Evolutionary conservation across 2,329 filamentous ascomycete species (phyloP).

Genomic region (Falciphora oryzae): DNA sequence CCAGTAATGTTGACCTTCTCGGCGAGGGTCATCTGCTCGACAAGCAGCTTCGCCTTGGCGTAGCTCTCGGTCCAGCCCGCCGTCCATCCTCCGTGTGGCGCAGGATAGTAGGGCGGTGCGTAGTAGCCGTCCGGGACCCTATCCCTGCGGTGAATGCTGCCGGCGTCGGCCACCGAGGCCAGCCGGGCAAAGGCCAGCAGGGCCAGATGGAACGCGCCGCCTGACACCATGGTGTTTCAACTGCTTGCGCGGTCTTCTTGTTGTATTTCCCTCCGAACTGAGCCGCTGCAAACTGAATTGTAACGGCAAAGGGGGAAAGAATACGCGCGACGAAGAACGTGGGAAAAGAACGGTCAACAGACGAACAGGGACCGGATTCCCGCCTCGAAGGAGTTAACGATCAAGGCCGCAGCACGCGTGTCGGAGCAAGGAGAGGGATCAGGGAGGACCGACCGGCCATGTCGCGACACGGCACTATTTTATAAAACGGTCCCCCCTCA

Average conservation of each 20-base stretch:
- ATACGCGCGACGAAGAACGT: too few relatives aligned
- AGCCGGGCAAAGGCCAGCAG: conserved; percentile 8
- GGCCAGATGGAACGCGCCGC: conserved; percentile 6
- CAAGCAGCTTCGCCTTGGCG: conserved; percentile 59
- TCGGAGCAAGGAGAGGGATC: neutral
- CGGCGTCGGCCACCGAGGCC: conserved; percentile 16
- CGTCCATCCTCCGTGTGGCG: conserved; percentile 66
- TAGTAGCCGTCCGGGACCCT: conserved; percentile 30
- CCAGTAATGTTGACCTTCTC: conserved; percentile 76
- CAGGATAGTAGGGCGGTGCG: conserved; percentile 62
- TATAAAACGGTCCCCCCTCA: neutral
- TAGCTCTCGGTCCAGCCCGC: conserved; percentile 66
- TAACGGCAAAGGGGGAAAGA: neutral
- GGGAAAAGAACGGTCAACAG: too few relatives aligned
- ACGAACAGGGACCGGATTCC: neutral
- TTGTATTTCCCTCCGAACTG: neutral
- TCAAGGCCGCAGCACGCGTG: neutral
- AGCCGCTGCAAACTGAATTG: neutral
- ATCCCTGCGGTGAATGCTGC: conserved; percentile 20
- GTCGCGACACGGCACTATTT: neutral
- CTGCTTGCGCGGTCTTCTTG: neutral
- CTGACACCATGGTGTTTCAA: conserved; percentile 1
- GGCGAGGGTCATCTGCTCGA: conserved; percentile 70
- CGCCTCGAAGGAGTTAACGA: neutral
- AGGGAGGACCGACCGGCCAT: neutral